Percentiles rank a stretch among this genome's conserved stretches.
These are phyloP conservation scores for Podospora didyma DNA, from an alignment of 495 filamentous ascomycete genomes.

Conservation along the genomic window DNA sequence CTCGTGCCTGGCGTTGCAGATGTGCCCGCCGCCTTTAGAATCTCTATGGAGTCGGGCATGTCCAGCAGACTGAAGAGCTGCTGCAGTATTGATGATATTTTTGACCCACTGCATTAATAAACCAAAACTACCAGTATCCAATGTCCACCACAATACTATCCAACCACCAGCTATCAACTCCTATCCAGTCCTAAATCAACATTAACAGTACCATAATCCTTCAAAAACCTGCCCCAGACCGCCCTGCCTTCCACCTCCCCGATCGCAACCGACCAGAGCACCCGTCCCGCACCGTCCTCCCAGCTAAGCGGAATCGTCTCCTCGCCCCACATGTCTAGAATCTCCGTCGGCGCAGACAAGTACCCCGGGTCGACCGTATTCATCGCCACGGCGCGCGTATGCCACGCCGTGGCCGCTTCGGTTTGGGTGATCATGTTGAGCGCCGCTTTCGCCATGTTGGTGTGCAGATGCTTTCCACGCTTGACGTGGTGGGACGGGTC, in stretches of 20 bases:
- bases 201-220: constrained; percentile 36
- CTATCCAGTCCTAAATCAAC: constrained; percentile 1
- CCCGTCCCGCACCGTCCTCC: constrained; percentile 45
- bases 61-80: no score
- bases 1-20: no score
- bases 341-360: constrained; percentile 45
- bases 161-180: no score
- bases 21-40: no score
- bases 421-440: constrained; percentile 45
- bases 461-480: constrained; percentile 42
- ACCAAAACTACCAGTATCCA: no score
- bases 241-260: constrained; percentile 31
- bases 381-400: constrained; percentile 34
- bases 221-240: constrained; percentile 44
- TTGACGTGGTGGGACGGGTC: constrained; percentile 23
- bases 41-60: no score
- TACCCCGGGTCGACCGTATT: constrained; percentile 50
- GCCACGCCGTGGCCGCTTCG: constrained; percentile 29
- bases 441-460: constrained; percentile 49
- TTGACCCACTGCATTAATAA: no score
- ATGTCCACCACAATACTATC: no score
- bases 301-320: constrained; percentile 40
- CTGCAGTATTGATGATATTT: no score
- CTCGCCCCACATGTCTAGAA: constrained; percentile 13
- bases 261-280: constrained; percentile 44